A percentile compares a stretch with the other conserved stretches of the same genome.
These are phyloP conservation scores for Psilocybe azurescens DNA, from an alignment of 768 basidiomycete genomes.

Conservation along the genomic window DNA sequence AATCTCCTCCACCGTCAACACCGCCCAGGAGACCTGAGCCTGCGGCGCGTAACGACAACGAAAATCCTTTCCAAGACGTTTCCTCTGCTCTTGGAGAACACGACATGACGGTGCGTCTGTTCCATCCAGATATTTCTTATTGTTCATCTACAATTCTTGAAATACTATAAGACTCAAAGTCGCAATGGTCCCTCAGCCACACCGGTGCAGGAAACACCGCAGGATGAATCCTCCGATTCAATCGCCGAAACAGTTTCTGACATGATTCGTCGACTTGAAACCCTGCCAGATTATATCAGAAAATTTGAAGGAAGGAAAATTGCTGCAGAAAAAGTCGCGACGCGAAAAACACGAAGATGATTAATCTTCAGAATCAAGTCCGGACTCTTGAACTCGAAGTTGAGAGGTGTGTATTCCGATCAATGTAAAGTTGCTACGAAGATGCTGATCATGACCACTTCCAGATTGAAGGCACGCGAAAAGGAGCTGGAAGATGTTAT, in stretches of 20 bases:
- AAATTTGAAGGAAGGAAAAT: slow-evolving; percentile 26
- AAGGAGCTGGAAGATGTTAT: slow-evolving; percentile 21
- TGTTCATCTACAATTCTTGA: too few species aligned
- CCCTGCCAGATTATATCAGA: slow-evolving; percentile 23
- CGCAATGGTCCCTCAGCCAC: too few species aligned
- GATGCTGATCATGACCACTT: slow-evolving; percentile 8
- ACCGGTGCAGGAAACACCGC: not conserved
- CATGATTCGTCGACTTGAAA: slow-evolving; percentile 13
- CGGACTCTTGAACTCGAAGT: slow-evolving; percentile 19
- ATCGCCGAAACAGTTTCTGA: slow-evolving; percentile 16
- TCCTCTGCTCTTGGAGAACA: not conserved
- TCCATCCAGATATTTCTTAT: not conserved
- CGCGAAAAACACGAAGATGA: slow-evolving; percentile 20
- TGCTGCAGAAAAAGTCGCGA: slow-evolving; percentile 26
- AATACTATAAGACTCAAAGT: too few species aligned
- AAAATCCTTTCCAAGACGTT: not conserved
- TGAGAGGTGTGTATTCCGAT: slow-evolving; percentile 16
- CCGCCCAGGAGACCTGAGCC: not conserved
- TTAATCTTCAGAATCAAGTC: slow-evolving; percentile 2
- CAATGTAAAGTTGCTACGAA: not conserved
- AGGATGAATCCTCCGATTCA: not conserved
- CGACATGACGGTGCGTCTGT: not conserved
- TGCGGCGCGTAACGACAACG: not conserved
- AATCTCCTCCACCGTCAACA: too few species aligned
- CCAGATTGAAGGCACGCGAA: slow-evolving; percentile 20